Evolutionary conservation across 179 eudicot genomes (phyloP).

Genomic region (Corrigiola litoralis): DNA sequence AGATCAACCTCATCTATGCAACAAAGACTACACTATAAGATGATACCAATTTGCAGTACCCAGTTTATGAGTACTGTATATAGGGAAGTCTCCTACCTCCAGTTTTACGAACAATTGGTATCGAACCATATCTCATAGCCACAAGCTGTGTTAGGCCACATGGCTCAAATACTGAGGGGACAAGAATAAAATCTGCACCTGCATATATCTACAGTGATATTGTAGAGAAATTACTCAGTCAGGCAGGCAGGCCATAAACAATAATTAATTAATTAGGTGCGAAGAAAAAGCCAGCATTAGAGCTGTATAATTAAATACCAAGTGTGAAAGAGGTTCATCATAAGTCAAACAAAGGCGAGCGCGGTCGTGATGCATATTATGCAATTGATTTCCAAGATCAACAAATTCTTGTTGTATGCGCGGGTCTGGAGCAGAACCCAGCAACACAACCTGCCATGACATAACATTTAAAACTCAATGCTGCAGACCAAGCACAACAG

Average conservation of each 20-base stretch:
- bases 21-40: neutral
- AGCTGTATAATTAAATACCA: constrained; percentile 44
- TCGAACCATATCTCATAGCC: constrained; percentile 98
- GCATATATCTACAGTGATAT: constrained; percentile 72
- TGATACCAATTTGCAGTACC: no score
- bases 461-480: neutral
- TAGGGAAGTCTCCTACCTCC: constrained; percentile 53
- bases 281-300: neutral
- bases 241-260: neutral
- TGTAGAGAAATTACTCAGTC: neutral
- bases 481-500: neutral
- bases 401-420: constrained; percentile 91
- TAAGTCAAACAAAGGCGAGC: constrained; percentile 92
- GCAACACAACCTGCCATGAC: constrained; percentile 64
- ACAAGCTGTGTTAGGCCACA: constrained; percentile 97
- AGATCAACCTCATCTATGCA: no score
- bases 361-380: constrained; percentile 73
- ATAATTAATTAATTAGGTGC: neutral
- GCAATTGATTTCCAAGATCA: constrained; percentile 70
- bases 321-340: constrained; percentile 96
- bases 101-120: constrained; percentile 96
- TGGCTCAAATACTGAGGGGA: constrained; percentile 96
- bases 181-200: constrained; percentile 89
- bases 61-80: neutral
- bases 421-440: constrained; percentile 97